Percentiles rank a stretch among this genome's conserved stretches.
These are phyloP conservation scores for Leptoxyphium fumago DNA, from an alignment of 2,329 filamentous ascomycete genomes.

Conservation along the genomic window DNA sequence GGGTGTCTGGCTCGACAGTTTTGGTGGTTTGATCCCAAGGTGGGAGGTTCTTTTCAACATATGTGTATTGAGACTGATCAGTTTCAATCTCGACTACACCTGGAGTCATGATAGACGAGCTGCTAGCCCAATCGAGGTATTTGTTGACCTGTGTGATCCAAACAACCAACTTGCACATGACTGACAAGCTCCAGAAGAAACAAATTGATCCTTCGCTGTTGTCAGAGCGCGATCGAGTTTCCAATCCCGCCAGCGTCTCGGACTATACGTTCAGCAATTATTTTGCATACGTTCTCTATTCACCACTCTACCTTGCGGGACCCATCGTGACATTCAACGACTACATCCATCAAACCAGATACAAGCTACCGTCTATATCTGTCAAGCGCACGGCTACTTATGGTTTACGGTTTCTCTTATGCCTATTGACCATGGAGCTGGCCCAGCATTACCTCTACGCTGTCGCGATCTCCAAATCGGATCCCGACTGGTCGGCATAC, in stretches of 20 bases:
- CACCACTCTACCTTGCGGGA: slow-evolving; percentile 80
- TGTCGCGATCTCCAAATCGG: slow-evolving; percentile 73
- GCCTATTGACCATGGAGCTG: slow-evolving; percentile 78
- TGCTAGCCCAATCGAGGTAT: slow-evolving; percentile 66
- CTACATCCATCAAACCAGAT: slow-evolving; percentile 75
- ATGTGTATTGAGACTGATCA: slow-evolving; percentile 80
- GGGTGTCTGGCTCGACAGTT: slow-evolving; percentile 60
- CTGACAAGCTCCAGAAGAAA: slow-evolving; percentile 65
- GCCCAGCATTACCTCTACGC: slow-evolving; percentile 87
- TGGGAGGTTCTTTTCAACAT: slow-evolving; percentile 99
- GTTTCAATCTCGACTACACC: slow-evolving; percentile 94
- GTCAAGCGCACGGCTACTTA: slow-evolving; percentile 60
- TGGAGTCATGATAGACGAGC: slow-evolving; percentile 62
- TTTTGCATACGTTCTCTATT: slow-evolving; percentile 77
- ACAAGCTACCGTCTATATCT: slow-evolving; percentile 53
- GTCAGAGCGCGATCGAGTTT: slow-evolving; percentile 76
- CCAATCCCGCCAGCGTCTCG: slow-evolving; percentile 51
- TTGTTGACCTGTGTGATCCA: slow-evolving; percentile 14
- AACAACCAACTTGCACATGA: slow-evolving; percentile 38
- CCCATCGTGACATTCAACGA: slow-evolving; percentile 97
- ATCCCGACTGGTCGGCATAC: slow-evolving; percentile 69
- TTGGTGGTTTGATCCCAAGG: slow-evolving; percentile 68
- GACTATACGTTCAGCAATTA: slow-evolving; percentile 80
- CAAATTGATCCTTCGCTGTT: slow-evolving; percentile 77
- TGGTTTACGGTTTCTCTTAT: slow-evolving; percentile 64